Base-by-base conservation (phyloP, 2,329 filamentous ascomycete genomes). In the Coniochaeta hoffmannii region DNA sequence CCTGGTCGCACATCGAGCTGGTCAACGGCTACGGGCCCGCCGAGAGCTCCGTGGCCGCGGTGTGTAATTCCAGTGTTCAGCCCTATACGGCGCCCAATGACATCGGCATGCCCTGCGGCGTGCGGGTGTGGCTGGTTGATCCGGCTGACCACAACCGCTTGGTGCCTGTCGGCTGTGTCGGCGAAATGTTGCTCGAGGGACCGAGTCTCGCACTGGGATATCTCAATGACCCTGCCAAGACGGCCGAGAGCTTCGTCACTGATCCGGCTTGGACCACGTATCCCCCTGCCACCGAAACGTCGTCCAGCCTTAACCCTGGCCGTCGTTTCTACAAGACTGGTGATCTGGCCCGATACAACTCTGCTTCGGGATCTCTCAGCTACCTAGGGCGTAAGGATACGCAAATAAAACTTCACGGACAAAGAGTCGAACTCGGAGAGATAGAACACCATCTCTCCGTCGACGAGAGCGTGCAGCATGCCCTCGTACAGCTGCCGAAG, bases 361-460 rank as follows among this genome's bases (percentile, higher is more conserved):
- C 31, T 8, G 62, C 56, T 15, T 65, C 69, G 57, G 68, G 64
- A 19, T 51, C 58, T 3, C 57, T 77, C 9, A 56, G 64, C 1
- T 74, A 69, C 53, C 58, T 76, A 54, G 77, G 76, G 53, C 69
- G 78, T 36, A 77, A 53, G 30, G 57, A 58, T 49, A 53, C 34
- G 10, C 57, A 58, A 34, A 22, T 58, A 41, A 58, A 58, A 41
- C 8, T 58, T 10, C 54, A 50, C 19, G 57, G 57, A 1, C 44
- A 53, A 14, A 54, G 64, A 1, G 61, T 65, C 34, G 64, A 65
- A 56, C 59, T 65, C 9, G 74, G 70, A 11, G 76, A 74, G 64
- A 73, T 74, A 53, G 79, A 74, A 66, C 66, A 67, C 76, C 81
- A 30, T 84, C 78, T 61, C 80, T 83, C 19, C 79, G 86, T 65